phyloP scores from a whole-genome alignment of 257 asterid species.

The Linderniella brevidens region DNA sequence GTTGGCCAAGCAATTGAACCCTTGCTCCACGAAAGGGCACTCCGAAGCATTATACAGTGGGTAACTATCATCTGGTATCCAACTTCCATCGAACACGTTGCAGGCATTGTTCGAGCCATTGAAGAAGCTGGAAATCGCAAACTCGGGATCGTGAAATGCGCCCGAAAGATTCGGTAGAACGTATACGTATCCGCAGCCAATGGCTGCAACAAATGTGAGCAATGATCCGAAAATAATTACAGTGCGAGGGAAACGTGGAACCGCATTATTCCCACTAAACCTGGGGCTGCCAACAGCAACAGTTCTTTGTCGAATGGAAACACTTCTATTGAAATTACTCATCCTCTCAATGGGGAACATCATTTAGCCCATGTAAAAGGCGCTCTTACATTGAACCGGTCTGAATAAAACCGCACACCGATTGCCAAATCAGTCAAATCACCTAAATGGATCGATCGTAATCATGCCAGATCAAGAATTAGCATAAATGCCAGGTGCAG shows the following conservation, averaged over 20 bases:
- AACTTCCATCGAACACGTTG: conserved; percentile 48
- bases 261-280: conserved; percentile 24
- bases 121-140: conserved; percentile 13
- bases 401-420: too few relatives aligned
- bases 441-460: too few relatives aligned
- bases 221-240: conserved; percentile 27
- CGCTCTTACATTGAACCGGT: too few relatives aligned
- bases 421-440: too few relatives aligned
- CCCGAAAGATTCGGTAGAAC: conserved; percentile 48
- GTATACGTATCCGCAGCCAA: conserved; percentile 39
- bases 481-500: too few relatives aligned
- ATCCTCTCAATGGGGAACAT: conserved; percentile 14
- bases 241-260: conserved; percentile 18
- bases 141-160: conserved; percentile 29
- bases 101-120: conserved; percentile 21
- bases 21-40: conserved; percentile 45
- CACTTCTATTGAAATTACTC: conserved; percentile 33
- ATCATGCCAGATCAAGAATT: too few relatives aligned
- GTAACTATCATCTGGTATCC: conserved; percentile 43
- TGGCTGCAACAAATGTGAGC: conserved; percentile 36
- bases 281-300: conserved; percentile 33
- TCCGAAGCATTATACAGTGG: conserved; percentile 38
- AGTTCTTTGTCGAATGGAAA: conserved; percentile 43
- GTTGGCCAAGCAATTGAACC: conserved; percentile 45
- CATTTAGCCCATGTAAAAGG: conserved; percentile 1